These are phyloP conservation scores for Aspergillus fijiensis DNA, from an alignment of 2,329 filamentous ascomycete genomes.

Conservation along the genomic window DNA sequence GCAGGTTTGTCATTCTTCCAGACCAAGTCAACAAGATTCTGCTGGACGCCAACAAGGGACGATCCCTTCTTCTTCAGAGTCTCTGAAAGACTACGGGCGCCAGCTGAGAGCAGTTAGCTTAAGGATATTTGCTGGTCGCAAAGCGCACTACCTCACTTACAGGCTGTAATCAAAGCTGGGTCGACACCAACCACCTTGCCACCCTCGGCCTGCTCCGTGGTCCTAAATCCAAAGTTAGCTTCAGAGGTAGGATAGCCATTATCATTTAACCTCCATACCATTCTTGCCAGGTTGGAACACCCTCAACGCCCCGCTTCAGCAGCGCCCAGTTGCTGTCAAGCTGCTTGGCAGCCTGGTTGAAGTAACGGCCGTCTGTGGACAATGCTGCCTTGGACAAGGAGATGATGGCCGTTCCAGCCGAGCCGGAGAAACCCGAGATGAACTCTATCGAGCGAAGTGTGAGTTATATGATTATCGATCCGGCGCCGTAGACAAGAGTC, in stretches of 20 bases:
- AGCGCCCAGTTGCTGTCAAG: constrained; percentile 88
- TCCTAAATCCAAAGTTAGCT: constrained; percentile 43
- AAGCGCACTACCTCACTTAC: constrained; percentile 36
- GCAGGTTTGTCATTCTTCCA: constrained; percentile 75
- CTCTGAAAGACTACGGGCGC: constrained; percentile 73
- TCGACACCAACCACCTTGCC: constrained; percentile 91
- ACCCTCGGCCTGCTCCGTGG: constrained; percentile 76
- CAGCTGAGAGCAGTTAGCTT: constrained; percentile 42
- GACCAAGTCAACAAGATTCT: constrained; percentile 87
- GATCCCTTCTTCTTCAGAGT: constrained; percentile 84
- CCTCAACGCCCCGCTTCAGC: constrained; percentile 87
- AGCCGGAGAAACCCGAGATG: constrained; percentile 92
- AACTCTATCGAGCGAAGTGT: constrained; percentile 55
- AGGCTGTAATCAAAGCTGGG: constrained; percentile 76
- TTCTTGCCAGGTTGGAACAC: constrained; percentile 96
- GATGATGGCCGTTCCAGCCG: constrained; percentile 87
- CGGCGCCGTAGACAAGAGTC: neutral
- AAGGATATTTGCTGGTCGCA: neutral
- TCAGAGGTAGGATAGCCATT: neutral
- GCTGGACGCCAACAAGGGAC: constrained; percentile 69
- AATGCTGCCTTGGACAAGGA: constrained; percentile 83
- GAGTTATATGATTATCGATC: constrained; percentile 14
- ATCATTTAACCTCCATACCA: constrained; percentile 58
- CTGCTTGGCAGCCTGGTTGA: constrained; percentile 91
- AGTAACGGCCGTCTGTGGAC: constrained; percentile 94